Percentiles rank a stretch among this genome's conserved stretches.
phyloP scores from a whole-genome alignment of 345 rosid species.

The Lumnitzera racemosa region DNA sequence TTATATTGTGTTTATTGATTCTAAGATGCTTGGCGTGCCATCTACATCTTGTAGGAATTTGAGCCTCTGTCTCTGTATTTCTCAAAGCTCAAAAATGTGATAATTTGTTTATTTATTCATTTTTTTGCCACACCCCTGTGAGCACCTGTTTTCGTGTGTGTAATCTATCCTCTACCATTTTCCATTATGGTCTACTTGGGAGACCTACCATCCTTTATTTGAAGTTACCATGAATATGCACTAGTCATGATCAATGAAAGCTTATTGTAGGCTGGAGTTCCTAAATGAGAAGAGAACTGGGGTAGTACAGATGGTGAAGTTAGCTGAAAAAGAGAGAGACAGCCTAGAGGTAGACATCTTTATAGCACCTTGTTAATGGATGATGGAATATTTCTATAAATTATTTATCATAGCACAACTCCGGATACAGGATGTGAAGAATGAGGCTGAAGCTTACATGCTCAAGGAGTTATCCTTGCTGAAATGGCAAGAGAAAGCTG shows the following conservation, averaged over 20 bases:
- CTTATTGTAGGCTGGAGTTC: slow-evolving; percentile 56
- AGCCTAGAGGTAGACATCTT: slow-evolving; percentile 61
- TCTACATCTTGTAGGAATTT: too few species aligned
- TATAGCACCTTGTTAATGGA: not conserved
- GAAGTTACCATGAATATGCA: not conserved
- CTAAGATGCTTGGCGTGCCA: too few species aligned
- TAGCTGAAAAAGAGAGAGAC: slow-evolving; percentile 96
- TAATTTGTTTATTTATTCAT: too few species aligned
- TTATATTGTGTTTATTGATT: too few species aligned
- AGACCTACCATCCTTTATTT: too few species aligned
- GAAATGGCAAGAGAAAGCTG: slow-evolving; percentile 96
- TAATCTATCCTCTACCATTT: too few species aligned
- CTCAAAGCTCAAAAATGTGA: too few species aligned
- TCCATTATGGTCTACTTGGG: too few species aligned
- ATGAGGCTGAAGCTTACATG: slow-evolving; percentile 96
- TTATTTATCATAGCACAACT: not conserved
- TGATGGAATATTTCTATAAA: not conserved
- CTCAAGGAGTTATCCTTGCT: slow-evolving; percentile 73
- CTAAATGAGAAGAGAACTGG: slow-evolving; percentile 88
- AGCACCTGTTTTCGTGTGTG: too few species aligned
- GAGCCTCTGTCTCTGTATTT: too few species aligned
- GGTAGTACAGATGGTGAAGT: slow-evolving; percentile 96
- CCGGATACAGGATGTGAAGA: slow-evolving; percentile 64
- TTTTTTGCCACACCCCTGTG: too few species aligned
- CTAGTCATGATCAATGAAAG: not conserved